phyloP scores from a whole-genome alignment of 495 filamentous ascomycete species.

The Neurospora sp. region DNA sequence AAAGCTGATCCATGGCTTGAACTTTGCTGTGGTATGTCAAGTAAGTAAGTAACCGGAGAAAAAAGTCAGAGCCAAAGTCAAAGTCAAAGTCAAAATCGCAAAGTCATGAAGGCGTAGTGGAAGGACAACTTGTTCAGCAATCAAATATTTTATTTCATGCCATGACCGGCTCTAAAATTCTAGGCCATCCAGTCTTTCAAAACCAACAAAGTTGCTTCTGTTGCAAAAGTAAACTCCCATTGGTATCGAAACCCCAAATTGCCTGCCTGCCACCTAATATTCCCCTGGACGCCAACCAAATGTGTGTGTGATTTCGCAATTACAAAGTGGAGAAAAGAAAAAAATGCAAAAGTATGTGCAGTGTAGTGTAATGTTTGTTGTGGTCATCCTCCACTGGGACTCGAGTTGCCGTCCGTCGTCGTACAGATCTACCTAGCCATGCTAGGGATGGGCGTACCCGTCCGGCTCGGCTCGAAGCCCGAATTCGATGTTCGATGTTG shows the following conservation, averaged over 20 bases:
- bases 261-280: neutral
- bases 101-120: no score
- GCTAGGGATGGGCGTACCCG: no score
- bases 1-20: no score
- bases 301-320: neutral
- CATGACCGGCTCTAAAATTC: neutral
- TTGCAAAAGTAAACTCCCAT: neutral
- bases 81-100: no score
- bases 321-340: neutral
- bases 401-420: no score
- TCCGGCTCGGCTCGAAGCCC: neutral
- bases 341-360: neutral
- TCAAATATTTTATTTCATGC: no score
- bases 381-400: neutral
- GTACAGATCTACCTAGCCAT: no score
- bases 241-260: neutral
- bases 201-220: neutral
- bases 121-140: no score
- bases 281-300: neutral
- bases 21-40: no score
- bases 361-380: neutral
- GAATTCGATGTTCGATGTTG: neutral
- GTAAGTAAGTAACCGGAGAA: no score
- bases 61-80: no score
- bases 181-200: neutral